These are phyloP conservation scores for Lactarius akahatsu DNA, from an alignment of 768 basidiomycete genomes.

Conservation along the genomic window DNA sequence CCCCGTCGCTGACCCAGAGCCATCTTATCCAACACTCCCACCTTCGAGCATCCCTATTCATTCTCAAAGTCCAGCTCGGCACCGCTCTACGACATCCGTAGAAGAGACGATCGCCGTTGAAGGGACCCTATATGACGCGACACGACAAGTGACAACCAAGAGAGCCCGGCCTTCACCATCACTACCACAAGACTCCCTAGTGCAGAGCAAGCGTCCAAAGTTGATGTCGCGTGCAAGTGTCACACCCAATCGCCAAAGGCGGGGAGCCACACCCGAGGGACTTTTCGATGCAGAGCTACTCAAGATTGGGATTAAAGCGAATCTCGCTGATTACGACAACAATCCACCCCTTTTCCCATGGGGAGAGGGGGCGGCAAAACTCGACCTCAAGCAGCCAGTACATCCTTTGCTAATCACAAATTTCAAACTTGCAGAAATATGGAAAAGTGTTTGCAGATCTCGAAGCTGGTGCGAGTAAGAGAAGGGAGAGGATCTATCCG, in stretches of 20 bases:
- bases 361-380: slow-evolving; percentile 6
- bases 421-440: slow-evolving; percentile 20
- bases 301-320: slow-evolving; percentile 10
- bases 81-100: background rate
- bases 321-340: slow-evolving; percentile 17
- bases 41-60: slow-evolving; percentile 23
- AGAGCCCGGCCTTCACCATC: slow-evolving; percentile 7
- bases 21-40: slow-evolving; percentile 8
- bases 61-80: slow-evolving; percentile 12
- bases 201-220: slow-evolving; percentile 8
- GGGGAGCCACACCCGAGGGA: background rate
- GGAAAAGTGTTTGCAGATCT: slow-evolving; percentile 19
- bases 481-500: background rate
- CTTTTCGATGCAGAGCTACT: slow-evolving; percentile 17
- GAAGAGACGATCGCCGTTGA: slow-evolving; percentile 4
- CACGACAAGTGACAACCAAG: background rate
- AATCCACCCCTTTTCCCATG: slow-evolving; percentile 14
- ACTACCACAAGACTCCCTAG: background rate
- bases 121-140: background rate
- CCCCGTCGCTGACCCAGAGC: background rate
- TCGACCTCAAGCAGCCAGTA: background rate
- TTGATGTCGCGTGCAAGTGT: slow-evolving; percentile 10
- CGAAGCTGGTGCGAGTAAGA: slow-evolving; percentile 16
- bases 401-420: slow-evolving; percentile 17
- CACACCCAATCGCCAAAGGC: background rate